Evolutionary conservation across 441 rosid species (phyloP), one percentile per base, ranked within the genome.

Genomic region (Sinapis alba): DNA sequence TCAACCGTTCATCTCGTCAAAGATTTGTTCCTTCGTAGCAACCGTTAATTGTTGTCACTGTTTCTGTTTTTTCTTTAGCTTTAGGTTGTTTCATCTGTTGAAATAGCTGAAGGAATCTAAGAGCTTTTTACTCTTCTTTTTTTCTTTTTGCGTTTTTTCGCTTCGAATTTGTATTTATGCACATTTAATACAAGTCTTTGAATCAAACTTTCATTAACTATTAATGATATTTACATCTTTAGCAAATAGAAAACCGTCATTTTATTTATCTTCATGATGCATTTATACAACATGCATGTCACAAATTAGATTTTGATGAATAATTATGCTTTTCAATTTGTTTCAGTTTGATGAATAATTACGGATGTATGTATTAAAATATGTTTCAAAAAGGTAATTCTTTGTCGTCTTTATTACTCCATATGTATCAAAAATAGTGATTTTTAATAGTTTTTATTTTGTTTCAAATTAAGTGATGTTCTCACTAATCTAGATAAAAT

Each of bases 11-110:
- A 28, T 15, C 41, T 60, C 7, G 20, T 15, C 34, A 58, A 26
- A 26, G 36, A 58, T 15, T 58, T 58, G 20, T 23, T 56, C 60
- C 60, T 45, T 45, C 19, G 53, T 45, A 59, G 64, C 41, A 59
- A 28, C 41, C 34, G 34, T 57, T 15, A 21, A 41, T 41, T 41
- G 47, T 41, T 13, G 20, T 16, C 20, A 16, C 54, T 47, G 53
- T 16, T 16, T 47, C 54, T 47, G 21, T 7, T 45, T 16, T 16
- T 6, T 16, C 54, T 47, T 16, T 16, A 47, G 10, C 54, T 47
- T 16, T 16, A 47, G 54, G 4, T 47, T 47, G 20, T 6, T 28
- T 28, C 32, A 28, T 28, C 32, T 28, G 7, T 28, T 28, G 32
- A 28, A 28, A 5, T 28, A 28, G 32, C 32, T 28, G 5, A 28